Evolutionary conservation across 306 rosid species (phyloP), one percentile per base, ranked within the genome.

Genomic region (Acmispon strigosus): DNA sequence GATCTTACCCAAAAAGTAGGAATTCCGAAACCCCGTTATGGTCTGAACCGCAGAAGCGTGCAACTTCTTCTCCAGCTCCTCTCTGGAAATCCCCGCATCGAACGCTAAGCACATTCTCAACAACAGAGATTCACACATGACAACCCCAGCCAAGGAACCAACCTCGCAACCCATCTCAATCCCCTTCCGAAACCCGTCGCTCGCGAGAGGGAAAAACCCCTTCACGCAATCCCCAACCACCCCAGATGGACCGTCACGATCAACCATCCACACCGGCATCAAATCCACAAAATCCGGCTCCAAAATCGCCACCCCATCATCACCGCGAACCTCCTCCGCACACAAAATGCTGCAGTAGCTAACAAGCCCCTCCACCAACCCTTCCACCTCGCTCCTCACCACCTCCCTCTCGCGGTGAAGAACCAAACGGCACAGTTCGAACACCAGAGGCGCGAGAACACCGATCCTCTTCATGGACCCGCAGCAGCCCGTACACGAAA

Each of bases 91-190:
- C 54, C 85, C 86, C n/a, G 41, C 29, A 8, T 78, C 60, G 3
- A 86, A 84, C 68, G 48, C 59, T 76, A 87, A 80, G 69, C 88
- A 81, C 77, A 90, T 37, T 62, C 78, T 86, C 79, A 90, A 64
- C 82, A 90, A 62, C 43, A 90, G 78, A 65, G 83, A 85, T 51
- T 87, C 87, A 39, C 80, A 84, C 89, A 87, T 87, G 7, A 90
- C 91, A 37, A 87, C 75, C 45, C 92, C 96, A 62, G 91, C 89
- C 19, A 87, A 78, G 19, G 61, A 66, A 24, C 84, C 86, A 19
- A 85, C 67, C 51, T 79, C 82, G 53, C 81, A 78, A 43, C 87
- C 85, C 74, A 8, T 43, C 70, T 20, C 49, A 36, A 87, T 76
- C 12, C 78, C 73, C 53, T 74, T 39, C 49, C 84, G 57, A 65